These are phyloP conservation scores for Lactarius vividus DNA, from an alignment of 768 basidiomycete genomes.

Conservation along the genomic window DNA sequence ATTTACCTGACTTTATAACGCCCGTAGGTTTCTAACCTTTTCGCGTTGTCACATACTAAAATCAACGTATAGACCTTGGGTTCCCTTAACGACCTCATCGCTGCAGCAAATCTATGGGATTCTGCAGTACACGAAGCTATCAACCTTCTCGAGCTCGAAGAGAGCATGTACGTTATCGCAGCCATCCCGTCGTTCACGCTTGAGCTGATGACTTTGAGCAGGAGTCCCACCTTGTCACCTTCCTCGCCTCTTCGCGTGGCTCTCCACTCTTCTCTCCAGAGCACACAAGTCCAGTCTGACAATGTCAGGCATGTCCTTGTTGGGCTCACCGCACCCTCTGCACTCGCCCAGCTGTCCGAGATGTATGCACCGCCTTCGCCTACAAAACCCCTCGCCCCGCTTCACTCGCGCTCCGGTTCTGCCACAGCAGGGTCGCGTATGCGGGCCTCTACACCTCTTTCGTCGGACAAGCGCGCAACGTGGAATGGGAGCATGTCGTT, in stretches of 20 bases:
- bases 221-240: constrained; percentile 47
- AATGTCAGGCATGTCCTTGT: constrained; percentile 76
- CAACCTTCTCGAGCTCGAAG: constrained; percentile 63
- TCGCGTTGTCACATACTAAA: background rate
- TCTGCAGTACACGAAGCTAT: constrained; percentile 69
- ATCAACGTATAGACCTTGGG: constrained; percentile 53
- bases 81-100: constrained; percentile 63
- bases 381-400: constrained; percentile 31
- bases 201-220: constrained; percentile 34
- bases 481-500: constrained; percentile 55
- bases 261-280: constrained; percentile 69
- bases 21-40: constrained; percentile 10
- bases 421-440: constrained; percentile 21
- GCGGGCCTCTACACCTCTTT: constrained; percentile 34
- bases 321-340: constrained; percentile 67
- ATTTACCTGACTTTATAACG: constrained; percentile 12
- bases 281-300: constrained; percentile 77
- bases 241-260: constrained; percentile 62
- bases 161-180: constrained; percentile 50
- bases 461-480: constrained; percentile 56
- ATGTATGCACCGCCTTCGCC: constrained; percentile 88
- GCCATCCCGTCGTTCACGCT: constrained; percentile 11
- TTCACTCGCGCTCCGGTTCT: constrained; percentile 47
- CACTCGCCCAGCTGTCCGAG: constrained; percentile 75
- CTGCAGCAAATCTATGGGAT: constrained; percentile 71